Conservation (phyloP, 2,329 filamentous ascomycete species). For the Ophiostoma piceae region DNA sequence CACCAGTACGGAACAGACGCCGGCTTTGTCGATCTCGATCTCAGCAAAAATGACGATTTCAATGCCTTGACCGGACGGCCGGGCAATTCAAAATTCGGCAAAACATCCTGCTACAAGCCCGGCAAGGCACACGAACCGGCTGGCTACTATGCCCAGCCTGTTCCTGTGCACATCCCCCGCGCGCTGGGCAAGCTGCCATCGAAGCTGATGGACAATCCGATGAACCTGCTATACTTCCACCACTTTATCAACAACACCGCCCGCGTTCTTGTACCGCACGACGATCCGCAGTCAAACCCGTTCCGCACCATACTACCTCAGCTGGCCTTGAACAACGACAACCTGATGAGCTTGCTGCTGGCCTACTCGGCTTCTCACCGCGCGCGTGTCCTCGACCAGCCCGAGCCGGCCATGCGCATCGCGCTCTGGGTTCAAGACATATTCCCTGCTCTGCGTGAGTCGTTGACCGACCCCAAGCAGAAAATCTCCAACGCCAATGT, state of each 20-base stretch:
- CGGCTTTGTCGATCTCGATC: slow-evolving; percentile 63
- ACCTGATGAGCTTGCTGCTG: slow-evolving; percentile 70
- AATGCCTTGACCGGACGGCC: slow-evolving; percentile 52
- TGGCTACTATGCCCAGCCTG: slow-evolving; percentile 65
- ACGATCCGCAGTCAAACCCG: slow-evolving; percentile 49
- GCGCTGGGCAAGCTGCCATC: slow-evolving; percentile 45
- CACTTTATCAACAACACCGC: slow-evolving; percentile 76
- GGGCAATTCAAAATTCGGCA: not conserved
- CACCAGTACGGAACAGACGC: slow-evolving; percentile 65
- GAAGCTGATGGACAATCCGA: slow-evolving; percentile 63
- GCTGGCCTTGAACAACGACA: slow-evolving; percentile 63
- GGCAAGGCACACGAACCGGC: slow-evolving; percentile 45
- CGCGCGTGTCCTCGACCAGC: slow-evolving; percentile 66
- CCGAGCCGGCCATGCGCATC: slow-evolving; percentile 70
- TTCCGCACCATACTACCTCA: slow-evolving; percentile 47
- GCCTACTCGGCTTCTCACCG: slow-evolving; percentile 82
- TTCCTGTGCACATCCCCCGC: slow-evolving; percentile 53
- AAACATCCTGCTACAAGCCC: slow-evolving; percentile 29
- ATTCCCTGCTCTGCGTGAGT: slow-evolving; percentile 65
- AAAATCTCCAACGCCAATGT: slow-evolving; percentile 68
- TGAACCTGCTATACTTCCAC: slow-evolving; percentile 67
- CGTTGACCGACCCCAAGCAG: slow-evolving; percentile 56
- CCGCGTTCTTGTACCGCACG: slow-evolving; percentile 47
- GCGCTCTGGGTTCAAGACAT: slow-evolving; percentile 74
- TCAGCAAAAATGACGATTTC: slow-evolving; percentile 65